Percentiles rank a stretch among this genome's conserved stretches.
Conservation (phyloP, 208 protist genomes). For the Angomonas deanei region DNA sequence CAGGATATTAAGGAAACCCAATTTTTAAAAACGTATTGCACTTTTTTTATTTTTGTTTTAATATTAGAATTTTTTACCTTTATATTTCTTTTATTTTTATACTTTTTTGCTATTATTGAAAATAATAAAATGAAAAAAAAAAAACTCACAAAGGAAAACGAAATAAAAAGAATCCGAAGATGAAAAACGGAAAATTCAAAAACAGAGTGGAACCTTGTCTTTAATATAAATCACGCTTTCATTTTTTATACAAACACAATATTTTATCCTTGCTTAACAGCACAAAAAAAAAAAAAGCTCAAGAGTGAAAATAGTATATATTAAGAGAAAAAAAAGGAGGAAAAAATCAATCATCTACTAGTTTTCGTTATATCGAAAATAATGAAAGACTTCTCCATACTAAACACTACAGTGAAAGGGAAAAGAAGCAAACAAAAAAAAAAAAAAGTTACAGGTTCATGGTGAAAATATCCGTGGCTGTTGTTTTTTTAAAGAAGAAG, state of each 20-base stretch:
- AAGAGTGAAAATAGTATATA: neutral
- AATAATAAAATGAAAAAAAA: neutral
- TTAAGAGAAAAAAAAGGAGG: neutral
- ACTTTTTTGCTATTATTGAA: neutral
- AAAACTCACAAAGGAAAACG: no score
- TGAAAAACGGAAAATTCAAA: no score
- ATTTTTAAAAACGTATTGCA: neutral
- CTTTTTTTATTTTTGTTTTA: neutral
- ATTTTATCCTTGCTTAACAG: neutral
- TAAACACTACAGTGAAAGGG: no score
- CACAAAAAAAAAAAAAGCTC: neutral
- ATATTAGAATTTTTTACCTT: conserved; percentile 1
- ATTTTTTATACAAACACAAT: conserved; percentile 3
- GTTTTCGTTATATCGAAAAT: neutral
- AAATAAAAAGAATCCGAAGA: no score
- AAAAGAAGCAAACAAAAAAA: neutral
- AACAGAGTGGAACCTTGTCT: no score
- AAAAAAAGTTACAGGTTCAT: neutral
- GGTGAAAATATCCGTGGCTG: conserved; percentile 7
- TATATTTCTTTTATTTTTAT: neutral
- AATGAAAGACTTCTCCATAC: neutral
- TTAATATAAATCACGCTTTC: neutral
- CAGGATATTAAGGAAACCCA: no score
- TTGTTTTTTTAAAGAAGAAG: conserved; percentile 2
- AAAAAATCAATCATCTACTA: neutral